These are phyloP conservation scores for Blastobotrys attinorum DNA, from an alignment of 805 yeast species.

Conservation along the genomic window DNA sequence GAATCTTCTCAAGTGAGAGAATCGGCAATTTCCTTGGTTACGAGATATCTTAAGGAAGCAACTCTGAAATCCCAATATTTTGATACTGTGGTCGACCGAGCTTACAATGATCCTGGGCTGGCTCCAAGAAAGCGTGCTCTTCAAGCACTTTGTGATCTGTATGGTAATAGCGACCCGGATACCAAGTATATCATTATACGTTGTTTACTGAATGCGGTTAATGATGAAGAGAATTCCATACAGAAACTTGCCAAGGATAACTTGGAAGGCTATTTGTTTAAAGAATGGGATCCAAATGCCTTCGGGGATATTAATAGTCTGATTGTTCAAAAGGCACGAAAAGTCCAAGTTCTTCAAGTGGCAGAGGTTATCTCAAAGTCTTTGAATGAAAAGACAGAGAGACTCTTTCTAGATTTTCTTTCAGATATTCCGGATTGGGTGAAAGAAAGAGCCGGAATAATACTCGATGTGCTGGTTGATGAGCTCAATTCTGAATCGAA, in stretches of 20 bases:
- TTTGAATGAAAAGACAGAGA: background rate
- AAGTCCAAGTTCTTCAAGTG: background rate
- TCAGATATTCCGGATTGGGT: background rate
- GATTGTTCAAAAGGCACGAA: background rate
- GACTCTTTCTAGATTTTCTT: background rate
- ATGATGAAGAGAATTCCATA: constrained; percentile 4
- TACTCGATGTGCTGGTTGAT: constrained; percentile 2
- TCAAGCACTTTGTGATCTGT: constrained; percentile 28
- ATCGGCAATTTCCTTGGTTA: constrained; percentile 63
- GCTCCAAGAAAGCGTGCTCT: constrained; percentile 59
- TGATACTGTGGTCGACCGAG: constrained; percentile 39
- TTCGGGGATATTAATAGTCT: background rate
- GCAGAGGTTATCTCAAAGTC: background rate
- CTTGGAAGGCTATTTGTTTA: constrained; percentile 5
- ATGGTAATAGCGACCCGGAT: constrained; percentile 1
- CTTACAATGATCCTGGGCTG: constrained; percentile 48
- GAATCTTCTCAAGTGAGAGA: constrained; percentile 66
- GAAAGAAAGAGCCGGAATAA: background rate
- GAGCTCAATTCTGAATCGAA: constrained; percentile 1
- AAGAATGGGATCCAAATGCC: background rate
- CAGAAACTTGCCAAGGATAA: constrained; percentile 2
- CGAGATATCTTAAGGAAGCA: constrained; percentile 34
- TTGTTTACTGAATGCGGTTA: background rate
- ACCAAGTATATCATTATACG: background rate
- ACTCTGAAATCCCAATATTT: constrained; percentile 30